Evolutionary conservation across 768 basidiomycete species (phyloP).

Genomic region (Rhodotorula graminis): DNA sequence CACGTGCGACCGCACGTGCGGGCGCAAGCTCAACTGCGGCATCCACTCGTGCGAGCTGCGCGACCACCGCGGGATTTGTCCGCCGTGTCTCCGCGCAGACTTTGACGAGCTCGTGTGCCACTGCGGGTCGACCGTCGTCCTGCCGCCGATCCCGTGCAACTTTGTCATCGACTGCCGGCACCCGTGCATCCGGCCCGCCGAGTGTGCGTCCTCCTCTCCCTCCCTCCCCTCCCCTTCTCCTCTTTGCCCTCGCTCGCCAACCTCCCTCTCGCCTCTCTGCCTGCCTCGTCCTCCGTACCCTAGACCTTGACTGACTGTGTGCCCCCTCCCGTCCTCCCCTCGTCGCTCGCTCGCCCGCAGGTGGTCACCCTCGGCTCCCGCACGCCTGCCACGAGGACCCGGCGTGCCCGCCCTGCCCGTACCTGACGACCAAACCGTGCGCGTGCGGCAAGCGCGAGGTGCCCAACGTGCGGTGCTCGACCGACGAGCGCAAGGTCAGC

Average conservation of each 20-base stretch:
- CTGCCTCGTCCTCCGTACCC: background rate
- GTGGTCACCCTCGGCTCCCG: slow-evolving; percentile 67
- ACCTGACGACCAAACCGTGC: slow-evolving; percentile 70
- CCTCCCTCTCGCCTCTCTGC: background rate
- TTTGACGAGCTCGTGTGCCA: slow-evolving; percentile 87
- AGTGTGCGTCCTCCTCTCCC: slow-evolving; percentile 51
- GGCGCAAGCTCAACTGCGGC: slow-evolving; percentile 44
- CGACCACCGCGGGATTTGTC: slow-evolving; percentile 65
- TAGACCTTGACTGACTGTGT: background rate
- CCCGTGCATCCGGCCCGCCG: slow-evolving; percentile 68
- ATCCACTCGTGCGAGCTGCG: slow-evolving; percentile 64
- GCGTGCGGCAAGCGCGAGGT: slow-evolving; percentile 83
- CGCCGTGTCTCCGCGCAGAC: slow-evolving; percentile 74
- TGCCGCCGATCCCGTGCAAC: slow-evolving; percentile 85
- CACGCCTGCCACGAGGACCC: slow-evolving; percentile 79
- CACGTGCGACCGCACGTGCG: slow-evolving; percentile 39
- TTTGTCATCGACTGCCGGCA: slow-evolving; percentile 70
- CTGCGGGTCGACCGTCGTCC: slow-evolving; percentile 78
- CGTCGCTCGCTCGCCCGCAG: background rate
- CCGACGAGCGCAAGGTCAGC: slow-evolving; percentile 64
- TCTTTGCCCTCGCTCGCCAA: background rate
- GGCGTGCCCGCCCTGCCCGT: slow-evolving; percentile 80
- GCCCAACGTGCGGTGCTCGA: slow-evolving; percentile 74
- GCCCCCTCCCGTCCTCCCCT: too few species aligned
- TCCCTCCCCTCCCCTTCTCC: background rate